Evolutionary conservation across 305 asterid species (phyloP), one percentile per base, ranked within the genome.

Genomic region (Euphrasia arctica): DNA sequence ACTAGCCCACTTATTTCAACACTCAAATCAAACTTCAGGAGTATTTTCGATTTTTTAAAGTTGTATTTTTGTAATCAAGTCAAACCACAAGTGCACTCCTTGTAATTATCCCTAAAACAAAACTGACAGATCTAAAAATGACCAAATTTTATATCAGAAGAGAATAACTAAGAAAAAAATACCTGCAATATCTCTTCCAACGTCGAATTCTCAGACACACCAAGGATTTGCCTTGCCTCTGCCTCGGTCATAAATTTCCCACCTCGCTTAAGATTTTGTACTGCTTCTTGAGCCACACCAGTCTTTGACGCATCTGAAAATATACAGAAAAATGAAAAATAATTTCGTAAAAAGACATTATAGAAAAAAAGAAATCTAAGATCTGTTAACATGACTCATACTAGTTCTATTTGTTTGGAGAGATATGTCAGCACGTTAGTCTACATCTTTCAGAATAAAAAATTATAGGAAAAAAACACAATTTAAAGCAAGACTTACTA

Each of bases 211-310:
- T 81, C 86, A 0, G 80, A 22, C 41, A 86, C 82, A 0, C 88
- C 88, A 58, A 86, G 88, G 76, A 83, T 81, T 72, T 83, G 86
- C 68, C 85, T 83, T 1, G 94, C 90, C 74, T 86, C 86, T 14
- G 75, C 63, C 45, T 82, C 85, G 1, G 81, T 74, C 86, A 83
- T 80, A 48, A 70, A 60, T 74, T 77, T 78, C 60, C 83, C 63
- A 14, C 79, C 58, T 64, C 77, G 70, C 63, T 32, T 73, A 10
- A 81, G 72, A 70, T 76, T 73, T 66, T 81, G 79, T 29, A 65
- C 74, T 13, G 84, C 79, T 77, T 86, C 88, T 74, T 81, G 85
- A 62, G 94, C 90, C 65, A 82, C 88, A 54, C 94, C 88, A 63
- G 65, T 83, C 70, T 63, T 86, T 4, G 94, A 77, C 61, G 94